Evolutionary conservation across 192 early-diverging fungal species (phyloP).

Genomic region (Backusella macrospora): DNA sequence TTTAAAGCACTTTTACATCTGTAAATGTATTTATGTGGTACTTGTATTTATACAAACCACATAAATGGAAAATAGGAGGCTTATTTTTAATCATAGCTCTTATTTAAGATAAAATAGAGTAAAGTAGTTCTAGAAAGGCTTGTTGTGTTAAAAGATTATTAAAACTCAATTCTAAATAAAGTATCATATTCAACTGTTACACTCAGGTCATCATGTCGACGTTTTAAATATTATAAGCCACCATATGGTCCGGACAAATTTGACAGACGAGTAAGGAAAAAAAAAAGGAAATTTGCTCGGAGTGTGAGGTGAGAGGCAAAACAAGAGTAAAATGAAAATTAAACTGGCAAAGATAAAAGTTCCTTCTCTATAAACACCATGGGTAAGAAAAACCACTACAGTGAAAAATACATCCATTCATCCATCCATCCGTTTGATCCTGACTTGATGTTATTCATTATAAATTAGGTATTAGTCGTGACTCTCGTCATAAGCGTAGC

Average conservation of each 20-base stretch:
- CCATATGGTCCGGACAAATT: background rate
- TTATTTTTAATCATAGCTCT: too few relatives aligned
- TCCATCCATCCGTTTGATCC: slow-evolving; percentile 12
- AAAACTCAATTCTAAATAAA: too few relatives aligned
- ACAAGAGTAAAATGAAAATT: slow-evolving; percentile 19
- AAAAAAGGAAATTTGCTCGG: slow-evolving; percentile 10
- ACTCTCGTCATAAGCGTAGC: slow-evolving; percentile 98
- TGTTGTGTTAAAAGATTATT: too few relatives aligned
- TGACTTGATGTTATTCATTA: background rate
- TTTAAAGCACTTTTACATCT: too few relatives aligned
- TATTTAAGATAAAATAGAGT: too few relatives aligned
- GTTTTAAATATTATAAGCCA: slow-evolving; percentile 1
- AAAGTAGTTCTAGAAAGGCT: too few relatives aligned
- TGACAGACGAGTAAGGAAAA: background rate
- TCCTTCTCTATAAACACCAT: slow-evolving; percentile 32
- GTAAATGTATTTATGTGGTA: too few relatives aligned
- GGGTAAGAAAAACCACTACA: slow-evolving; percentile 19
- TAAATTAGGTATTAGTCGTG: slow-evolving; percentile 96
- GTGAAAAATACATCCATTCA: slow-evolving; percentile 36
- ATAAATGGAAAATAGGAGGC: too few relatives aligned
- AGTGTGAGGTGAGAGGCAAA: slow-evolving; percentile 9
- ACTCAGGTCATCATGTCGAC: background rate
- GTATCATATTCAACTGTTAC: background rate
- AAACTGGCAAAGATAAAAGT: slow-evolving; percentile 17
- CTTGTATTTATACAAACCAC: too few relatives aligned